A percentile compares a stretch with the other conserved stretches of the same genome.
These are phyloP conservation scores for Astrothelium macrocarpum DNA, from an alignment of 495 filamentous ascomycete species.

Conservation along the genomic window DNA sequence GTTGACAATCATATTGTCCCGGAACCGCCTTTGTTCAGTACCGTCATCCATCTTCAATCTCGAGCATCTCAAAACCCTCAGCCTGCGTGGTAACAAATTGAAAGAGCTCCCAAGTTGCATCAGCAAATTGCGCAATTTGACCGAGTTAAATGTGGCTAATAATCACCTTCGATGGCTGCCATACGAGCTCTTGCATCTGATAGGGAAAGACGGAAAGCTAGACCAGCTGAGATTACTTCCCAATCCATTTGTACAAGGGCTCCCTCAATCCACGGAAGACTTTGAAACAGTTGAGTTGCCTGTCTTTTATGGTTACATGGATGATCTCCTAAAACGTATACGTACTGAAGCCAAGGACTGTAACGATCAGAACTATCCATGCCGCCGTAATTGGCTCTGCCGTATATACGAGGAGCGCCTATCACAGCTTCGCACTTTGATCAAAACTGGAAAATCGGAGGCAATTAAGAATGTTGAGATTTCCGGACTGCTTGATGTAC, in stretches of 20 bases:
- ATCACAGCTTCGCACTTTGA: too few relatives aligned
- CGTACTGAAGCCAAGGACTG: too few relatives aligned
- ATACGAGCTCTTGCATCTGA: slow-evolving; percentile 55
- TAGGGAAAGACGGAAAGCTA: slow-evolving; percentile 38
- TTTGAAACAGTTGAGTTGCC: too few relatives aligned
- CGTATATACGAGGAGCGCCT: too few relatives aligned
- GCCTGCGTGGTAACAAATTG: slow-evolving; percentile 61
- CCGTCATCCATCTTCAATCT: slow-evolving; percentile 46
- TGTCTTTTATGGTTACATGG: too few relatives aligned
- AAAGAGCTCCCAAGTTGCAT: slow-evolving; percentile 55
- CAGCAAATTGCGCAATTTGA: slow-evolving; percentile 50
- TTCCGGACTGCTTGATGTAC: too few relatives aligned
- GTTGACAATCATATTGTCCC: slow-evolving; percentile 54
- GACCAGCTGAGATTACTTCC: slow-evolving; percentile 39
- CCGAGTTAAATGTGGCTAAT: slow-evolving; percentile 59
- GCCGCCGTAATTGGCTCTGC: too few relatives aligned
- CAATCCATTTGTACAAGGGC: slow-evolving; percentile 37
- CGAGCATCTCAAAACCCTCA: slow-evolving; percentile 55
- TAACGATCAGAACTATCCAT: too few relatives aligned
- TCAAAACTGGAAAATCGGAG: too few relatives aligned
- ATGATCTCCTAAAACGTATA: too few relatives aligned
- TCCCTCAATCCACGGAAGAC: neutral
- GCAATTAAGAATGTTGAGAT: too few relatives aligned
- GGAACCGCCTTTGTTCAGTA: slow-evolving; percentile 46
- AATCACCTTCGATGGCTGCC: slow-evolving; percentile 63